Conservation (phyloP, 2,329 filamentous ascomycete species). For the Phialophora tarda region DNA sequence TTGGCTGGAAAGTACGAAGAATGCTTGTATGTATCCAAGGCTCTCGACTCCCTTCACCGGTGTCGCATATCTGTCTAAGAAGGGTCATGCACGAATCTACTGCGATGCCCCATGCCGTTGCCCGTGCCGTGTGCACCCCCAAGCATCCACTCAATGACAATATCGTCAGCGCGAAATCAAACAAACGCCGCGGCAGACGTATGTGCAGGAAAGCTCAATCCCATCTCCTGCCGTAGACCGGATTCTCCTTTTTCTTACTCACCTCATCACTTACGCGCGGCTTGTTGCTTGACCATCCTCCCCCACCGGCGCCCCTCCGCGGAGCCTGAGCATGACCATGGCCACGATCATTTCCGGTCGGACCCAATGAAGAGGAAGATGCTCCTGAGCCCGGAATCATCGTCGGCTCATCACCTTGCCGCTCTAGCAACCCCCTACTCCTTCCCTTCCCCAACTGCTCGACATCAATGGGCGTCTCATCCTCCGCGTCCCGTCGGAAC, state of each 20-base stretch:
- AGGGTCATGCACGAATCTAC: not conserved
- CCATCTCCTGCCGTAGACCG: constrained; percentile 32
- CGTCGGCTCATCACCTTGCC: not conserved
- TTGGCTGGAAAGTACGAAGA: no score
- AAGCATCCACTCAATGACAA: not conserved
- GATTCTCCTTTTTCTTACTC: constrained; percentile 29
- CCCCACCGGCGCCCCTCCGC: not conserved
- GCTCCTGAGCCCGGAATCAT: not conserved
- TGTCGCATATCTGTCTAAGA: not conserved
- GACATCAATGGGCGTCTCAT: constrained; percentile 42
- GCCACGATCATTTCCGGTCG: not conserved
- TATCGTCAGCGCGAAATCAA: not conserved
- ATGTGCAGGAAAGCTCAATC: not conserved
- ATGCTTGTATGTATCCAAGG: not conserved
- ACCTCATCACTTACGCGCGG: constrained; percentile 21
- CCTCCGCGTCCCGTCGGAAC: constrained; percentile 74
- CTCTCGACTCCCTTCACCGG: not conserved
- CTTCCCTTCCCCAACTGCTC: constrained; percentile 12
- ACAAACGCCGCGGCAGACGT: not conserved
- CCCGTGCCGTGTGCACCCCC: not conserved
- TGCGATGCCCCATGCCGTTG: not conserved
- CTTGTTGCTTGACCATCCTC: constrained; percentile 19
- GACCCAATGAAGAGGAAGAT: constrained; percentile 1
- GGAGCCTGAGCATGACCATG: not conserved
- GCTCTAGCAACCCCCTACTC: constrained; percentile 23